These are phyloP conservation scores for Pichia deserticola DNA, from an alignment of 805 yeast species.

Conservation along the genomic window DNA sequence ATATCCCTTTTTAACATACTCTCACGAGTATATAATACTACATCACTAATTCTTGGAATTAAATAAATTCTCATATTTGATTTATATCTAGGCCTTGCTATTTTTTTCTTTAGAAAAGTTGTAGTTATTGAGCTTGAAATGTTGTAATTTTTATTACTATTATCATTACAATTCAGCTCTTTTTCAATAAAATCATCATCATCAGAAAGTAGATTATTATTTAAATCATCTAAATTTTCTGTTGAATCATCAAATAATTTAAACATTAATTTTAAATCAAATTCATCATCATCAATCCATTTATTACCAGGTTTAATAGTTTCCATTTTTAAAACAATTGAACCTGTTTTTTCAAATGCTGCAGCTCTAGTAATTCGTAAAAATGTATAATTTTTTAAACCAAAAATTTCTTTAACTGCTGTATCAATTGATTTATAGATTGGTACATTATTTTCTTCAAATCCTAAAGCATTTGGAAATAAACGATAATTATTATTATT, in stretches of 20 bases:
- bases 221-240: not conserved
- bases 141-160: not conserved
- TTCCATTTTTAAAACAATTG: conserved; percentile 45
- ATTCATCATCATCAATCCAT: conserved; percentile 42
- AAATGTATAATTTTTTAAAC: conserved; percentile 34
- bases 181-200: conserved; percentile 2
- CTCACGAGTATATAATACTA: conserved; percentile 40
- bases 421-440: conserved; percentile 33
- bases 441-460: conserved; percentile 15
- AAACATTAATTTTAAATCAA: conserved; percentile 14
- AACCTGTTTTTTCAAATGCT: conserved; percentile 43
- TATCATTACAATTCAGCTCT: not conserved
- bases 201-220: not conserved
- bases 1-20: conserved; percentile 47
- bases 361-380: conserved; percentile 50
- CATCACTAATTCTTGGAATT: conserved; percentile 34
- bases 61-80: conserved; percentile 56
- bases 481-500: too few species aligned
- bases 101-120: conserved; percentile 45
- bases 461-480: conserved; percentile 9
- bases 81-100: conserved; percentile 58
- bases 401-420: conserved; percentile 38
- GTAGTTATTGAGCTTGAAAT: conserved; percentile 37
- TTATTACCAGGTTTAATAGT: conserved; percentile 48
- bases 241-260: not conserved